These are phyloP conservation scores for Abrus pulchellus DNA, from an alignment of 306 rosid species.

Conservation along the genomic window DNA sequence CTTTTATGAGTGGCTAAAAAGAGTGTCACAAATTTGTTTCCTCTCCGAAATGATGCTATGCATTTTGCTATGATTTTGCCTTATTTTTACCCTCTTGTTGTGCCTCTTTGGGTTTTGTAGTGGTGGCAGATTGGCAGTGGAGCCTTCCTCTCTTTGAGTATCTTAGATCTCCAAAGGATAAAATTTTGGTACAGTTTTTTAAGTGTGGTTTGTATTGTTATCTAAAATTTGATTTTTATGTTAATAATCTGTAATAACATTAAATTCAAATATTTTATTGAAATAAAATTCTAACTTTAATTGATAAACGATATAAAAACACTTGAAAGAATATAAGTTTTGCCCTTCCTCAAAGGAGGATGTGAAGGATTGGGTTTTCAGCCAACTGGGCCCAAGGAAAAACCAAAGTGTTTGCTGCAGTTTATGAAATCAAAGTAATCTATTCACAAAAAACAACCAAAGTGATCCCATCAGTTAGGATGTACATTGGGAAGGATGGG, in stretches of 20 bases:
- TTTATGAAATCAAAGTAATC: slow-evolving; percentile 75
- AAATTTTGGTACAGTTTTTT: too few relatives aligned
- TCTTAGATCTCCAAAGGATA: too few relatives aligned
- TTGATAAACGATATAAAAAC: too few relatives aligned
- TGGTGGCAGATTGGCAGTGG: background rate
- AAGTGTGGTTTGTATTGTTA: too few relatives aligned
- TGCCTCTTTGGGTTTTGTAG: background rate
- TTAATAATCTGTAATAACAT: too few relatives aligned
- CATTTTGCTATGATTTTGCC: background rate
- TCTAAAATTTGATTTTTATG: too few relatives aligned
- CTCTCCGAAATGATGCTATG: background rate
- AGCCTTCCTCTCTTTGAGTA: background rate
- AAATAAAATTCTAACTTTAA: too few relatives aligned
- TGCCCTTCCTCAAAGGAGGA: background rate
- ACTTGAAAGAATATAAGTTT: too few relatives aligned
- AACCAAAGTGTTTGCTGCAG: slow-evolving; percentile 87
- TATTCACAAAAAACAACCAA: too few relatives aligned
- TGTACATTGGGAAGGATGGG: background rate
- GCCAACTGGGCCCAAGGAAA: slow-evolving; percentile 95
- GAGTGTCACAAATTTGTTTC: background rate
- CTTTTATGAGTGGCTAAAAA: background rate
- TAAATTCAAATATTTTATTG: too few relatives aligned
- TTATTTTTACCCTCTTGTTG: background rate
- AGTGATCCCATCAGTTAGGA: too few relatives aligned
- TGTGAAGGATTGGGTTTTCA: background rate